Base-by-base conservation (phyloP, 192 early-diverging fungal genomes). In the Coemansia sp. region DNA sequence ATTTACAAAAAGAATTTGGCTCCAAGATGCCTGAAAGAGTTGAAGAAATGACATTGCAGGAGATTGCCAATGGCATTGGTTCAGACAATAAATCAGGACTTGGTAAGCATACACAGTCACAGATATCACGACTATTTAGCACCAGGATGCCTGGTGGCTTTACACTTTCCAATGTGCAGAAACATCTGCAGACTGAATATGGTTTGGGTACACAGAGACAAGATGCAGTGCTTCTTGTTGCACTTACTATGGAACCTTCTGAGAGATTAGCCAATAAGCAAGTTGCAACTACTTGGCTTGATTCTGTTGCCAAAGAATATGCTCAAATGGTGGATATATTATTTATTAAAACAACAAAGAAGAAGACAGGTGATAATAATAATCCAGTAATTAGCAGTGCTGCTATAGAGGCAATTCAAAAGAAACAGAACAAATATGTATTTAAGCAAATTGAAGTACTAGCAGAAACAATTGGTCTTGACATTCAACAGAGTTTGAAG, bases 131-230 rank as follows among this genome's bases (percentile, higher is more conserved):
- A 64, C 74, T 97, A 81, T 81, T 97, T 34, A 80, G 82, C 66
- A 75, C 80, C 73, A 97, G 93, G 80, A 93, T 97, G 90, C 91
- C 94, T 53, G 91, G 89, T 73, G 93, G 94, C 34, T 94, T 93
- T 72, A 84, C 84, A 8, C 84, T 93, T 53, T 83, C 84, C 8
- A 78, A 78, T 51, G 89, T 86, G 59, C 90, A 91, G 71, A 68
- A 78, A 23, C 82, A 87, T 67, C 66, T 97, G 40, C 55, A 81
- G 49, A 68, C 68, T 22, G 71, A 84, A 27, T 89, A 90, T 74
- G 93, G 93, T 9, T 72, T 98, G 10, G 93, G 92, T 12, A 69
- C 87, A 34, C 84, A 86, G 62, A 81, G 95, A 17, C 80, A 83
- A 33, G 86, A 93, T 34, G 89, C 79, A 44, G 82, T 86, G 34